Evolutionary conservation across 306 rosid genomes (phyloP), one percentile per base, ranked within the genome.

Genomic region (Fragaria vesca): DNA sequence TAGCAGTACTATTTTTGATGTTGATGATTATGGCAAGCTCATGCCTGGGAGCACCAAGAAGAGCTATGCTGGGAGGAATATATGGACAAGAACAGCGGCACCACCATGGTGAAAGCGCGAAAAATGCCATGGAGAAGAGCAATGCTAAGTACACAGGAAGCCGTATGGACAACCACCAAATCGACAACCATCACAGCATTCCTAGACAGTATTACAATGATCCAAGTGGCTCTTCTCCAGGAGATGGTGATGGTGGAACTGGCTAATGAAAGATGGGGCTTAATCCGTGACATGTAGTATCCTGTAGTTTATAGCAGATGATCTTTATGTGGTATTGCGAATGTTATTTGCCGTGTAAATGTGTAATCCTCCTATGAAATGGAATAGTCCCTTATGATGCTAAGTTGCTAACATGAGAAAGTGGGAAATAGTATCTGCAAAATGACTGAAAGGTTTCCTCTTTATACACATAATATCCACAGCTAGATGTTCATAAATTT

Each of bases 51-150:
- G 87, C 76, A 36, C 79, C 89, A 15, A 71, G 80, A 54, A 81
- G 85, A 65, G 80, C 52, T 12, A 76, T 68, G 52, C 11, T 86
- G 60, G 88, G 87, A 66, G 88, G 89, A 43, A 82, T 74, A 52
- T 80, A 76, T 66, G 86, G 87, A 38, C 86, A 82, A 78, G 89
- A 83, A 82, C 85, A 86, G 71, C 76, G 77, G 61, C 84, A 76
- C 76, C 79, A 6, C 75, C 83, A 9, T 15, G 61, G 12, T 50
- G 69, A 81, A 70, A 74, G 65, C 3, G 18, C 7, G 81, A 85
- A 45, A 81, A 83, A 76, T 66, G 30, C 66, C 11, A 74, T 78
- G 45, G 82, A 84, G 82, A 83, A 71, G 75, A 75, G 71, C 80
- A 71, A 52, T 52, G 71, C 42, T 26, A 55, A 77, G 76, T 72